Base-by-base conservation (phyloP, 768 basidiomycete genomes). In the Floccularia luteovirens region DNA sequence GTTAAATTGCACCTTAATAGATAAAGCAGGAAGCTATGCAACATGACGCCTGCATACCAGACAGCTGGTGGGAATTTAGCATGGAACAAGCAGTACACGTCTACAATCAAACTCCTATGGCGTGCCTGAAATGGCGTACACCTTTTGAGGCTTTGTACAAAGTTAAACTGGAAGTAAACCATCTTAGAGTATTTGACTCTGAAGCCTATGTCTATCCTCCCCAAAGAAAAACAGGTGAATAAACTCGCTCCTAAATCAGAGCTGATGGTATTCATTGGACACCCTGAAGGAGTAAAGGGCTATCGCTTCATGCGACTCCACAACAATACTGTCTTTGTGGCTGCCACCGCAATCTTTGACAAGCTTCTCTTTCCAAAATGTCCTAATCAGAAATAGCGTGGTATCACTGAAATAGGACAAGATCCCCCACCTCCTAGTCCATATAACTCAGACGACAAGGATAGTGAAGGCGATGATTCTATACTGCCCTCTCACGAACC, bases 1-100 rank as follows among this genome's bases (percentile, higher is more conserved):
- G 12, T 13, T 44, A 3, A 43, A 43, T 24, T 13, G 41, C 6
- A 47, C 46, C 16, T 12, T 47, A 2, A 30, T 36, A 20, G 43
- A 47, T 13, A 47, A 47, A 31, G 24, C 27, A n/a, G 3, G 34
- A 47, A 7, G 20, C 43, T 8, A 44, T 47, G 21, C 24, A 28
- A 2, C 38, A 31, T 37, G 5, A 40, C n/a, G 43, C 43, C n/a
- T 33, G 25, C 24, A 8, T 34, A 17, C 46, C 46, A 12, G 24
- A 39, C 4, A 17, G 22, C 24, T n/a, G n/a, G n/a, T n/a, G n/a
- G n/a, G n/a, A n/a, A n/a, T n/a, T n/a, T n/a, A 14, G 32, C 16
- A 17, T 34, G 7, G 7, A 7, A 34, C 16, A 34, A 7, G 32
- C 32, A 34, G 8, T 34, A 7, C 16, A 34, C 16, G 20, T 34